Evolutionary conservation across 768 basidiomycete genomes (phyloP), one percentile per base, ranked within the genome.

Genomic region (Chiua virens): DNA sequence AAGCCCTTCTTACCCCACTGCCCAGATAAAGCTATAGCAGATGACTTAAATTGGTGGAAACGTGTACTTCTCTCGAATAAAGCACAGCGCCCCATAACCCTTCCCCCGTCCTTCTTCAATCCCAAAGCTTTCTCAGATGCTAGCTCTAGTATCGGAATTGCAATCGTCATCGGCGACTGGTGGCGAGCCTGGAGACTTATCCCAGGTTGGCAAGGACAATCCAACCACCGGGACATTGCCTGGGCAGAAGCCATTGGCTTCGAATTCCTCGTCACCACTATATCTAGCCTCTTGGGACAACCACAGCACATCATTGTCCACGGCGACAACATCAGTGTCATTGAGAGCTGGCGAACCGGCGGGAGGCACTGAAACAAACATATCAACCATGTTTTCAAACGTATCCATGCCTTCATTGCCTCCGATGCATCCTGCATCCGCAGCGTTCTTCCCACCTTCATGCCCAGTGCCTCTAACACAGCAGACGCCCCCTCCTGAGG

Each of bases 1-100:
- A 41, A 59, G 54, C 74, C 73, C 20, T 71, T 72, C 64, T 37
- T 58, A 27, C 73, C 63, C 7, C 65, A 55, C 13, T 2, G 27
- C 1, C 38, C 55, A 1, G 20, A 28, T 1, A 52, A 43, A 43
- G 0, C 1, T 1, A 32, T 53, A 1, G 10, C 13, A 0, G 3
- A 18, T 0, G 37, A 57, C 8, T 18, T 57, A 0, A 1, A 2
- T 0, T 60, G 50, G 53, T 58, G 53, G 53, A 9, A 38, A 15
- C 15, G 21, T 9, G n/a, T 1, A 20, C 18, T 14, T 2, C 1
- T 13, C 28, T 18, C 18, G 13, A 14, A 14, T 13, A 5, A 5
- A 14, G 7, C 30, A 3, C 13, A 2, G 7, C 27, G 27, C 4
- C n/a, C 18, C 18, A 18, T n/a, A 7, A 30, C 13, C 3, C 2